Base-by-base conservation (phyloP, 1,284 basidiomycete species). In the Rhodotorula sp. region DNA sequence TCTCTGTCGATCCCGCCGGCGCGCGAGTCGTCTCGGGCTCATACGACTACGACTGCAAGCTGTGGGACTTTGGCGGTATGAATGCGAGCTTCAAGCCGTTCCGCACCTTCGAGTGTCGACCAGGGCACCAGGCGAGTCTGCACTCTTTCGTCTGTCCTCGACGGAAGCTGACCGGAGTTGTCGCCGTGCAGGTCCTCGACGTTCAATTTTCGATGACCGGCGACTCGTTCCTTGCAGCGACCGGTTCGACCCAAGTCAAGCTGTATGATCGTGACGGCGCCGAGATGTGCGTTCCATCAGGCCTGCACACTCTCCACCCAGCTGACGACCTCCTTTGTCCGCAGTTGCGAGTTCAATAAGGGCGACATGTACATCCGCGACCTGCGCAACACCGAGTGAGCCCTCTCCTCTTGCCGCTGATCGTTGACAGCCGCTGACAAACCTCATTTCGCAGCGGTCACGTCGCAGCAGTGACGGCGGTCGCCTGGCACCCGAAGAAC, bases 21-120 rank as follows among this genome's bases (percentile, higher is more conserved):
- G 92, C 94, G 5, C 88, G 96, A 39, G 83, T 99, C 39, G 83
- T 91, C 10, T 91, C 92, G 24, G 96, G 96, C 17, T 91, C 90
- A 24, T 90, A 97, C 81, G 96, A 99, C 81, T 98, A 98, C 79
- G 92, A 95, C 80, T 89, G 91, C 81, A 98, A 98, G 81, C 81
- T 99, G 62, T 99, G 94, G 94, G 96, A 99, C 81, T 99, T 99
- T 82, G 96, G 95, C 77, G 96, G 96, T 11, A 99, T 99, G 95
- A 90, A 91, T 77, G 75, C 80, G 8, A 36, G 29, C 11, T 85
- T 90, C 80, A 90, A 91, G 79, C 94, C 96, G 22, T 99, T 99
- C 86, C 91, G 93, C 82, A 90, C 86, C 73, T 98, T 91, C 86
- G 94, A 99, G 80, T 91, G 94, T 68, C 88, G 90, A 67, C 93